Base-by-base conservation (phyloP, 176 grass and related monocot genomes). In the Ananas comosus region DNA sequence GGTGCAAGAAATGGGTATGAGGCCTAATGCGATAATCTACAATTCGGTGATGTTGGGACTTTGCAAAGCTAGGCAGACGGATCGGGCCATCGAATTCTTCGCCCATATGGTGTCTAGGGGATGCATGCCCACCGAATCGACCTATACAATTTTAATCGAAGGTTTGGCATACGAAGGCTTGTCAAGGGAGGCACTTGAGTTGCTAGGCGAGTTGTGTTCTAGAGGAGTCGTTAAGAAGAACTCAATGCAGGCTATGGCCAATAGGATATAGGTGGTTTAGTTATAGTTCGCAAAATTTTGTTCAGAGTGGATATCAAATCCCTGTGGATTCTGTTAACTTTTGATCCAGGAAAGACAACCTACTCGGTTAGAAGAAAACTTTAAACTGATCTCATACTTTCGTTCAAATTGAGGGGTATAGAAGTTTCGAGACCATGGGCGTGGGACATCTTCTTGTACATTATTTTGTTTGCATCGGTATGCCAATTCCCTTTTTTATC, bases 111-210 rank as follows among this genome's bases (percentile, higher is more conserved):
- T 91, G 17, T 91, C 76, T 9, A 68, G 64, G 77, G 85, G 89
- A 19, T 85, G 76, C 57, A 83, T 88, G 85, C 89, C 89, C 63
- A 66, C 84, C 66, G 85, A 91, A 65, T 75, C 72, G 22, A 83
- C 85, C 22, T 91, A 91, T 56, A 66, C 53, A 53, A 75, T 88
- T 78, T 70, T 88, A 51, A 80, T 91, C 16, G 85, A 91, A 79
- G 85, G 89, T 65, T 53, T 88, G 49, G 56, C 70, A 72, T 54
- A 85, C 48, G 85, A 91, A 69, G 82, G 89, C 54, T 68, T 72
- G 84, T 71, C 79, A 25, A 78, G 79, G 50, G 76, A 85, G 85
- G 82, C 89, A 25, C 72, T 75, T 64, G 79, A 85, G 72, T 72
- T 91, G 61, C 64, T 88, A 69, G 69, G 14, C 52, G 69, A 72